Evolutionary conservation across 768 basidiomycete genomes (phyloP).

Genomic region (Tricholoma matsutake): DNA sequence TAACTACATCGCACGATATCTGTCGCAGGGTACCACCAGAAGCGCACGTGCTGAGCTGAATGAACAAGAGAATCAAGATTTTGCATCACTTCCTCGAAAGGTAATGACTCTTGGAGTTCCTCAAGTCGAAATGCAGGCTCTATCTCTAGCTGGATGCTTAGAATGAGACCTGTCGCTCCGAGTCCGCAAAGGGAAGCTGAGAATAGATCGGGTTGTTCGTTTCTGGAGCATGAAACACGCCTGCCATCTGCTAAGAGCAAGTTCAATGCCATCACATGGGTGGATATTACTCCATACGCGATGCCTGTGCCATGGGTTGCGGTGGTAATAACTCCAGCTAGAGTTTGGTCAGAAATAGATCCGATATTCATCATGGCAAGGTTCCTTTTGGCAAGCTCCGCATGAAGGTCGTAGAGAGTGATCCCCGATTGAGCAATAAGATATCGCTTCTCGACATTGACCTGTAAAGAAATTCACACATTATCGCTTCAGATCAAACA

Average conservation of each 20-base stretch:
- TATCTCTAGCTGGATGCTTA: constrained; percentile 73
- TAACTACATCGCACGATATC: constrained; percentile 69
- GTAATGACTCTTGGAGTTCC: constrained; percentile 60
- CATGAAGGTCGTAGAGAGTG: constrained; percentile 71
- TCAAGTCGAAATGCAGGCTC: constrained; percentile 79
- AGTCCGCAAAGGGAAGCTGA: constrained; percentile 87
- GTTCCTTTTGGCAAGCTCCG: constrained; percentile 54
- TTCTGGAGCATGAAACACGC: constrained; percentile 62
- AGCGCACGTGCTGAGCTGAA: constrained; percentile 83
- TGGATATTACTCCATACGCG: constrained; percentile 75
- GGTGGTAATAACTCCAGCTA: constrained; percentile 90
- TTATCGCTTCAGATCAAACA: constrained; percentile 15
- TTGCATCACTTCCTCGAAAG: constrained; percentile 61
- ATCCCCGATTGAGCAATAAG: constrained; percentile 78
- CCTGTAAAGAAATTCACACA: constrained; percentile 38
- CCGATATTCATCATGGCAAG: constrained; percentile 92
- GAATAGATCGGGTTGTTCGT: constrained; percentile 72
- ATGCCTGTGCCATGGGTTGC: constrained; percentile 94
- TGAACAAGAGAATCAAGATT: constrained; percentile 52
- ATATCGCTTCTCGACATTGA: constrained; percentile 63
- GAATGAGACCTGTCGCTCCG: constrained; percentile 86
- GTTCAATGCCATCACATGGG: constrained; percentile 71
- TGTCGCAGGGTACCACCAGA: constrained; percentile 93
- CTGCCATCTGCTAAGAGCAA: constrained; percentile 77
- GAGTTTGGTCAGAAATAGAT: constrained; percentile 94